These are phyloP conservation scores for Ophiostoma perfectum DNA, from an alignment of 2,329 filamentous ascomycete species.

Conservation along the genomic window DNA sequence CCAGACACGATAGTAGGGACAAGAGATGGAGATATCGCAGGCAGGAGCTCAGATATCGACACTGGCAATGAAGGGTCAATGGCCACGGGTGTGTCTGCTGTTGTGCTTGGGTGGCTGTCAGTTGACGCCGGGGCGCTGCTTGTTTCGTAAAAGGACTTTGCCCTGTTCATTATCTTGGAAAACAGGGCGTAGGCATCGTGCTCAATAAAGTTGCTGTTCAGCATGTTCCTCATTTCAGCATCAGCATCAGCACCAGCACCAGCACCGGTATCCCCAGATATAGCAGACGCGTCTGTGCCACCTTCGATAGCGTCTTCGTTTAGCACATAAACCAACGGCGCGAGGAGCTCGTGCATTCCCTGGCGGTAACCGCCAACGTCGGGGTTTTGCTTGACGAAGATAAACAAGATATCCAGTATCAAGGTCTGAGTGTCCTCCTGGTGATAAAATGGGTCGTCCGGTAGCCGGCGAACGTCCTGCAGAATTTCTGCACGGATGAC, in stretches of 20 bases:
- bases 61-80: background rate
- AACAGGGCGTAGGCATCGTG: slow-evolving; percentile 89
- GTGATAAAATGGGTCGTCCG: slow-evolving; percentile 86
- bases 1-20: background rate
- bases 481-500: slow-evolving; percentile 78
- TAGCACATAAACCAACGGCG: slow-evolving; percentile 79
- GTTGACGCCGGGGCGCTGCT: slow-evolving; percentile 36
- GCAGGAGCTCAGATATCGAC: slow-evolving; percentile 22
- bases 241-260: slow-evolving; percentile 39
- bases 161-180: slow-evolving; percentile 78
- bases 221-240: slow-evolving; percentile 55
- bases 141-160: slow-evolving; percentile 81
- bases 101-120: background rate
- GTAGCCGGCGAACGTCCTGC: slow-evolving; percentile 90
- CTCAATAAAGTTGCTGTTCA: slow-evolving; percentile 72
- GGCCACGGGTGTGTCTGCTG: background rate
- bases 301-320: slow-evolving; percentile 66
- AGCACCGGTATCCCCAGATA: slow-evolving; percentile 29
- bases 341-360: slow-evolving; percentile 95
- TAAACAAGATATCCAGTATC: slow-evolving; percentile 83
- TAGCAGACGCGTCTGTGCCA: slow-evolving; percentile 25
- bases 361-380: slow-evolving; percentile 87
- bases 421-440: slow-evolving; percentile 70
- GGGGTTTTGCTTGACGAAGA: slow-evolving; percentile 90
- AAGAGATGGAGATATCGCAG: background rate